Conservation (phyloP, 768 basidiomycete genomes). For the Macrolepiota albuminosa region DNA sequence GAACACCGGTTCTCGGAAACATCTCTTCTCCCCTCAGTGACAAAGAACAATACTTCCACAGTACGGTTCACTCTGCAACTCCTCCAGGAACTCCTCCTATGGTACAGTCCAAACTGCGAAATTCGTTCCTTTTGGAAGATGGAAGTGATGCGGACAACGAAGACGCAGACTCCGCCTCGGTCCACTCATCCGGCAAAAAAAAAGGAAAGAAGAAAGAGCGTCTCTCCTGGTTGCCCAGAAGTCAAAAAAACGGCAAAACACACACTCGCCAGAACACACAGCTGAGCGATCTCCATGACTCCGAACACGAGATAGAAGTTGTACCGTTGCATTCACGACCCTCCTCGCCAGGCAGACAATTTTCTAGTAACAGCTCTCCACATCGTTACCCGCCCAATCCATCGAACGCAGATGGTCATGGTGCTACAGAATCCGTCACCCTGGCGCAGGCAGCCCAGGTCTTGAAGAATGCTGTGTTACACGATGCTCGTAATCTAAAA, state of each 20-base stretch:
- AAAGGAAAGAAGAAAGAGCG: constrained; percentile 16
- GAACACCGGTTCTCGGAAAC: constrained; percentile 39
- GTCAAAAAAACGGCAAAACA: neutral
- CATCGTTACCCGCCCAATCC: constrained; percentile 39
- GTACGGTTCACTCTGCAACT: constrained; percentile 23
- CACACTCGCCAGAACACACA: neutral
- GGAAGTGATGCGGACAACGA: constrained; percentile 14
- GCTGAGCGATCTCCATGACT: neutral
- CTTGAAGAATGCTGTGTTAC: constrained; percentile 63
- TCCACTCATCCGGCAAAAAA: constrained; percentile 4
- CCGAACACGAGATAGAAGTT: constrained; percentile 5
- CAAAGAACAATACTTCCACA: constrained; percentile 37
- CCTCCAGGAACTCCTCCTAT: constrained; percentile 11
- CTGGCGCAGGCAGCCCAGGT: constrained; percentile 57
- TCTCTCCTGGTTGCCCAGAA: constrained; percentile 8
- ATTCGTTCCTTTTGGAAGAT: constrained; percentile 9
- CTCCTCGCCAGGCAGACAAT: constrained; percentile 10
- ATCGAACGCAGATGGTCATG: constrained; percentile 10
- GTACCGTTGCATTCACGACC: constrained; percentile 5
- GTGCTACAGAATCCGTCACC: constrained; percentile 32
- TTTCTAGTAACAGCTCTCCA: neutral
- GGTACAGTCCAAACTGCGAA: constrained; percentile 8
- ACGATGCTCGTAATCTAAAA: constrained; percentile 69
- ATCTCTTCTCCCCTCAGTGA: constrained; percentile 24
- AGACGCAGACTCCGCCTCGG: constrained; percentile 13